phyloP scores from a whole-genome alignment of 495 filamentous ascomycete species.

The Chaetomium fimeti region DNA sequence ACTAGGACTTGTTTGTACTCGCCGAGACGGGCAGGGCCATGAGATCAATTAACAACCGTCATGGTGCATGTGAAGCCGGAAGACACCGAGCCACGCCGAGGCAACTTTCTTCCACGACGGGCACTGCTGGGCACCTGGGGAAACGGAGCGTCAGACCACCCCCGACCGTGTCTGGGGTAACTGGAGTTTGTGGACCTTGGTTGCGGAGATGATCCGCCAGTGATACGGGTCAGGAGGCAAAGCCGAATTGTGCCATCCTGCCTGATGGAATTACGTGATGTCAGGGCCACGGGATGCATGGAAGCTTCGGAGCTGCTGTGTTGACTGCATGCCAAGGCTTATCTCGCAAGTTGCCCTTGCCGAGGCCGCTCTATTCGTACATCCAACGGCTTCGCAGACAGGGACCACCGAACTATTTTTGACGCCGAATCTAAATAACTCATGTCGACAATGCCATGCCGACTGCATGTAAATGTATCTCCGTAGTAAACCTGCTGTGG shows the following conservation, averaged over 20 bases:
- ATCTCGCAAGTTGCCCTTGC: neutral
- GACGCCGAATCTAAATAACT: too few species aligned
- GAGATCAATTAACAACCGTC: conserved; percentile 17
- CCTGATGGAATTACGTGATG: conserved; percentile 12
- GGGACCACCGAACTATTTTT: too few species aligned
- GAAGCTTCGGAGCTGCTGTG: neutral
- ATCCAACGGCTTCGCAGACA: too few species aligned
- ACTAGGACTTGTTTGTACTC: conserved; percentile 1
- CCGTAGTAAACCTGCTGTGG: neutral
- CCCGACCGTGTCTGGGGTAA: conserved; percentile 10
- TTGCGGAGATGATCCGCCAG: conserved; percentile 13
- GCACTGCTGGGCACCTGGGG: too few species aligned
- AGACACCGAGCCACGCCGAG: conserved; percentile 28
- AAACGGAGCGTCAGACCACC: conserved; percentile 6
- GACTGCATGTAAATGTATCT: neutral
- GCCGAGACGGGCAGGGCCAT: neutral
- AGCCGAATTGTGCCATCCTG: neutral
- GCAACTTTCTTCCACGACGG: conserved; percentile 7
- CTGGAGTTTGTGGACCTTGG: conserved; percentile 9
- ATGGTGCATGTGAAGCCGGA: conserved; percentile 31
- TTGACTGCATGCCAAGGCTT: neutral
- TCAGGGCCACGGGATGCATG: conserved; percentile 3
- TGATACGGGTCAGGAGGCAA: conserved; percentile 7
- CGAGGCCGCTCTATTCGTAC: conserved; percentile 1
- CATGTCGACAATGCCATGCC: neutral